These are phyloP conservation scores for Elongisporangium senticosum DNA, from an alignment of 352 stramenopile genomes.

Conservation along the genomic window DNA sequence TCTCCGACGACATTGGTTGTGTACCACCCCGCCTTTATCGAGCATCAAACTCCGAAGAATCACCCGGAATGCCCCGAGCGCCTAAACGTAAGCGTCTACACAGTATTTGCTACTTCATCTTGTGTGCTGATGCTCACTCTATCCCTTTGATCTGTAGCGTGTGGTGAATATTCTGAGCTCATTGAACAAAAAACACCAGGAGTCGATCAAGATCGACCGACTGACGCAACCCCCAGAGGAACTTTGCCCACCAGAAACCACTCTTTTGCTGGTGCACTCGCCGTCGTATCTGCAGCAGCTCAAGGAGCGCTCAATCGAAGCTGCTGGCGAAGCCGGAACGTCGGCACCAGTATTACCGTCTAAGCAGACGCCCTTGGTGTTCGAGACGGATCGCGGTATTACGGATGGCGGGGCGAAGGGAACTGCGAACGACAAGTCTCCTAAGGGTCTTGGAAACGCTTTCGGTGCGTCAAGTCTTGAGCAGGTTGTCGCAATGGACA, in stretches of 20 bases:
- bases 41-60: slow-evolving; percentile 80
- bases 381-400: slow-evolving; percentile 73
- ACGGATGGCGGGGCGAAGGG: slow-evolving; percentile 31
- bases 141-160: slow-evolving; percentile 24
- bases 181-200: slow-evolving; percentile 58
- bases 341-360: slow-evolving; percentile 22
- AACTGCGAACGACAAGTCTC: slow-evolving; percentile 27
- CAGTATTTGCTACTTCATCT: not conserved
- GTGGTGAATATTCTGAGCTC: slow-evolving; percentile 64
- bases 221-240: slow-evolving; percentile 64
- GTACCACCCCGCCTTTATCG: slow-evolving; percentile 79
- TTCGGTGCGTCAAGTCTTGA: slow-evolving; percentile 66
- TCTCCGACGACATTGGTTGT: slow-evolving; percentile 64
- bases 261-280: slow-evolving; percentile 75
- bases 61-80: slow-evolving; percentile 78
- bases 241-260: slow-evolving; percentile 67
- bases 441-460: slow-evolving; percentile 47
- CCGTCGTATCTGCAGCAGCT: slow-evolving; percentile 75
- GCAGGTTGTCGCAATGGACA: slow-evolving; percentile 73
- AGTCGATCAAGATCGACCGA: slow-evolving; percentile 62
- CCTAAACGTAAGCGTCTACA: slow-evolving; percentile 50
- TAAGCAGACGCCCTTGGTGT: slow-evolving; percentile 51
- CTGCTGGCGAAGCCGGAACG: slow-evolving; percentile 28
- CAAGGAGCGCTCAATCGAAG: slow-evolving; percentile 58
- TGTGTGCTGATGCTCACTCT: slow-evolving; percentile 10